phyloP scores from a whole-genome alignment of 2,329 filamentous ascomycete species.

The Aspergillus novoparasiticus region DNA sequence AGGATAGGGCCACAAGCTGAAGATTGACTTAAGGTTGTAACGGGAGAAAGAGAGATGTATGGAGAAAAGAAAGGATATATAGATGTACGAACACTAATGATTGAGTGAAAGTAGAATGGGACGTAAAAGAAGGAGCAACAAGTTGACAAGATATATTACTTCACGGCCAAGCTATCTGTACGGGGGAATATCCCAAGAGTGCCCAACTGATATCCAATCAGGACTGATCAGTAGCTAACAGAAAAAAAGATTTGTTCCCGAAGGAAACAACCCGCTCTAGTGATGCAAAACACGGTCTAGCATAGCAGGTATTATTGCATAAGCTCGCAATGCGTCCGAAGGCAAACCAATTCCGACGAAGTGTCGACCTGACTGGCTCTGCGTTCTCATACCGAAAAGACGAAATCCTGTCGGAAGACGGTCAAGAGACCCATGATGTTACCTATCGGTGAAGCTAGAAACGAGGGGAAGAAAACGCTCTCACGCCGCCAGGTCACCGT shows the following conservation, averaged over 20 bases:
- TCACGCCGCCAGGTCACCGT: slow-evolving; percentile 28
- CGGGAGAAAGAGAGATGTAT: background rate
- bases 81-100: background rate
- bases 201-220: slow-evolving; percentile 24
- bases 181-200: slow-evolving; percentile 11
- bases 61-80: background rate
- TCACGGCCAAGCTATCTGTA: slow-evolving; percentile 11
- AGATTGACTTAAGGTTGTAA: background rate
- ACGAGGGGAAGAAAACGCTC: slow-evolving; percentile 15
- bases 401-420: background rate
- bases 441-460: slow-evolving; percentile 26
- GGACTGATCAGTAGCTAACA: slow-evolving; percentile 13
- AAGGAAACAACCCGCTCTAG: slow-evolving; percentile 15
- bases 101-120: slow-evolving; percentile 1
- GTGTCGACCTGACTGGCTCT: slow-evolving; percentile 15
- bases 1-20: background rate
- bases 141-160: slow-evolving; percentile 16
- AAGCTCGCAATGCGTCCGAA: slow-evolving; percentile 13
- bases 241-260: slow-evolving; percentile 8
- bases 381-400: slow-evolving; percentile 12
- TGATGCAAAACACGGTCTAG: slow-evolving; percentile 16
- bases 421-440: slow-evolving; percentile 9
- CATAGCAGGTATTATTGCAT: slow-evolving; percentile 23
- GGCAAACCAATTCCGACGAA: slow-evolving; percentile 15
- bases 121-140: slow-evolving; percentile 7